Evolutionary conservation across 192 early-diverging fungal genomes (phyloP), one percentile per base, ranked within the genome.

Genomic region (Endogone sp.): DNA sequence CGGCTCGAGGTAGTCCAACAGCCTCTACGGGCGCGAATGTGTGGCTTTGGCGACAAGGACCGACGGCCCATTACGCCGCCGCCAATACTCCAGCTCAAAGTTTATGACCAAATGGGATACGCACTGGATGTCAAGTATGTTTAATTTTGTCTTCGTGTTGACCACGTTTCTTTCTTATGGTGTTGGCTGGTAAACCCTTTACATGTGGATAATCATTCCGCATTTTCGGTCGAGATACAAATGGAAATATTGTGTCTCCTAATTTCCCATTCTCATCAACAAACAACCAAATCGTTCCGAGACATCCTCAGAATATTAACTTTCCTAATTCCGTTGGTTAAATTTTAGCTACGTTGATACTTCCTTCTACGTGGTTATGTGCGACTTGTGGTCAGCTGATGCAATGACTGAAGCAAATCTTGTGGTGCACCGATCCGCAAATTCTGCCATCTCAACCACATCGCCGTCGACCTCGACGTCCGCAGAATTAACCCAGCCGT

Each of bases 31-130:
- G 92, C 92, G 28, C 82, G 92, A 9, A 90, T 90, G 89, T 91
- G 89, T 64, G 92, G 90, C 13, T 93, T 91, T 69, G 88, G 90
- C 30, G 90, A 91, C 62, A 91, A 91, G 77, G 90, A 89, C 71
- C 80, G 87, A 32, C 84, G 90, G 63, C 88, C 88, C 16, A 77
- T 89, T 62, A 83, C 85, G 31, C 90, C 90, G 9, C 90, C 90
- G 22, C 90, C 90, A 25, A 87, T 91, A 57, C 76, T 88, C 4
- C 76, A 82, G 64, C 76, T 91, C 23, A 78, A 83, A 26, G 81
- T 88, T 24, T 79, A 74, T 54, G 83, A 85, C 60, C 72, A 83
- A 32, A 67, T 80, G 63, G 85, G 85, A 3, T 60, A 60, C 10
- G 59, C 59, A 22, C 59, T 49, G 37, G 37, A 49, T 49, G 37